Base-by-base conservation (phyloP, 768 basidiomycete species). In the Hypholoma fasciculare region DNA sequence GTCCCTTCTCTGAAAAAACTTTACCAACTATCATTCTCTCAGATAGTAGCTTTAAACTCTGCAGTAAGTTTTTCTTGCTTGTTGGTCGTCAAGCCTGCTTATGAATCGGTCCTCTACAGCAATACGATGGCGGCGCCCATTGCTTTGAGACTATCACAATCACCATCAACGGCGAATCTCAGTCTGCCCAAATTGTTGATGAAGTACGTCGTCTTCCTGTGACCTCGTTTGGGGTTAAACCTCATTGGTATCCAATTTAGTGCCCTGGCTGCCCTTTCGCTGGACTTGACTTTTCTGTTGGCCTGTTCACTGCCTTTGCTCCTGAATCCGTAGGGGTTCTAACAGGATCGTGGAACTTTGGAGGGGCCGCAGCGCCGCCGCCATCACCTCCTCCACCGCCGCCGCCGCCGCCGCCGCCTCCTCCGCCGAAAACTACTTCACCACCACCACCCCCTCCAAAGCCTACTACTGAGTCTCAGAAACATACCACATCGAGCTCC, bases 261-360 rank as follows among this genome's bases (percentile, higher is more conserved):
- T 71, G 71, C 46, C 54, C 59, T 13, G 68, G 66, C 4, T 92
- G 89, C 67, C 81, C 81, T 3, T 80, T 71, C 55, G 83, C 76
- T 34, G 87, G 79, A 26, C 78, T 91, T 36, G 89, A 92, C 69
- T 74, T 90, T 55, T 82, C 83, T 49, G 59, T 67, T 11, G 83
- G 86, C 43, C 75, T 89, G 44, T 89, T 91, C 68, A 60, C 74
- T 38, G 76, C 74, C 72, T 86, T 90, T 65, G 79, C 81, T 4
- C 16, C 66, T 17, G 67, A 73, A 56, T 63, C 65, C 34, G 69
- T 55, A 0, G 88, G 88, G 27, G 79, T 84, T 2, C 60, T 89
- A 52, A 77, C 78, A 56, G 85, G 83, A 44, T 62, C 69, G 3
- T 89, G 87, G 88, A 78, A 72, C 65, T 83, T 73, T 71, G 71